These are phyloP conservation scores for Acorus calamus DNA, from an alignment of 106 monocot species.

Conservation along the genomic window DNA sequence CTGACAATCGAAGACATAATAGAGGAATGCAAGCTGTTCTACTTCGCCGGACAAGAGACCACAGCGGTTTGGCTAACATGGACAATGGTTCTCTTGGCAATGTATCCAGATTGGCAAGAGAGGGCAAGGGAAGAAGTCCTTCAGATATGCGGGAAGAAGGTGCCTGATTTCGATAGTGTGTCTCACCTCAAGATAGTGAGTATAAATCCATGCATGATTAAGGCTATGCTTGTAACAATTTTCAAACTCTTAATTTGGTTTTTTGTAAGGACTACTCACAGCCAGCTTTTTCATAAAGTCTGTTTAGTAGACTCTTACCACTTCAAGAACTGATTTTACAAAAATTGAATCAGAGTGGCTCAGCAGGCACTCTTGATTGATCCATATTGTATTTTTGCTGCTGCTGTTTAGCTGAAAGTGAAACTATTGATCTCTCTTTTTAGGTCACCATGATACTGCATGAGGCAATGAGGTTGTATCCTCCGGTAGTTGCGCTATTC, in stretches of 20 bases:
- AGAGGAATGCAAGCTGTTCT: conserved; percentile 74
- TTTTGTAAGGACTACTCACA: too few species aligned
- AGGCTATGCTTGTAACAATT: too few species aligned
- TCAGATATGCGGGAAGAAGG: too few species aligned
- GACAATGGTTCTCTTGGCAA: too few species aligned
- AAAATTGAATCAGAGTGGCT: neutral
- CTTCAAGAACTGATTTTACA: conserved; percentile 21
- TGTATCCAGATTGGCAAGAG: too few species aligned
- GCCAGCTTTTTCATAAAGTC: too few species aligned
- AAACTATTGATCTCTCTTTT: neutral
- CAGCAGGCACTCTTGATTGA: neutral
- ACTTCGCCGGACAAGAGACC: conserved; percentile 70
- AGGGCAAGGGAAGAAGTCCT: too few species aligned
- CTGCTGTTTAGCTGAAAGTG: neutral
- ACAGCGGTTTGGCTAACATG: conserved; percentile 41
- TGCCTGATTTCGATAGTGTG: too few species aligned
- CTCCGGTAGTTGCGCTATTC: conserved; percentile 1
- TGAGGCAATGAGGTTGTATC: conserved; percentile 46
- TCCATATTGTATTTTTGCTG: neutral
- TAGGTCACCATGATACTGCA: conserved; percentile 51
- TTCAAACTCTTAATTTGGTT: too few species aligned
- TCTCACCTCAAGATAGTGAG: too few species aligned
- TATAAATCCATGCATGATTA: too few species aligned
- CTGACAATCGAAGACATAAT: conserved; percentile 54
- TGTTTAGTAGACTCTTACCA: conserved; percentile 27